Evolutionary conservation across 2,329 filamentous ascomycete genomes (phyloP), one percentile per base, ranked within the genome.

Genomic region (Arthrobotrys sphaeroides): DNA sequence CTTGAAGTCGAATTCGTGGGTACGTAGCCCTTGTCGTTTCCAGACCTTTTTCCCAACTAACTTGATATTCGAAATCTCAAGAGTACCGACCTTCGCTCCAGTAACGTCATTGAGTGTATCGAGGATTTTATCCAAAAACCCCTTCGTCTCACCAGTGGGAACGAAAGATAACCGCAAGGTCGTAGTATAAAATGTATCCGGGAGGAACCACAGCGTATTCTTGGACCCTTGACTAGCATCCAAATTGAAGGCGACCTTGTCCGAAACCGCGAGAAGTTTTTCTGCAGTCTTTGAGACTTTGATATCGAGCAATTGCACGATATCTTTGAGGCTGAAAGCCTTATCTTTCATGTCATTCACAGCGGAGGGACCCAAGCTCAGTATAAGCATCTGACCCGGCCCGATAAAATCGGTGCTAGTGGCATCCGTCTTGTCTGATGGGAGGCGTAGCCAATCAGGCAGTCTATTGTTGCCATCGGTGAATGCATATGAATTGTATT

Each of bases 181-280:
- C 0, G 77, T 78, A 12, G 38, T 31, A 53, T 77, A 78, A 43
- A 22, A 9, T 12, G 45, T 26, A 7, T 18, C 20, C 3, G 76
- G 70, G 10, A 70, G 33, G 40, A 78, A 78, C 77, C 76, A 78
- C 5, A 78, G 6, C 1, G 76, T 70, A 26, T 77, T 78, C 10
- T 73, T 68, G 0, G 51, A 53, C 18, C 77, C 62, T 18, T 64
- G 28, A 10, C 24, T 45, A 3, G n/a, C 40, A 10, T 65, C 57
- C 2, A 45, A 20, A 16, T 38, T 12, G 22, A 55, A 43, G 5
- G 47, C 22, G 13, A 74, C 55, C 6, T 60, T 73, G 18, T 55
- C 49, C 9, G 49, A 18, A 7, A 47, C 20, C 3, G n/a, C 43
- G 5, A 55, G 7, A 20, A 47, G 12, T n/a, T 43, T 28, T 31